Evolutionary conservation across 257 asterid species (phyloP).

Genomic region (Salvia rosmarinus): DNA sequence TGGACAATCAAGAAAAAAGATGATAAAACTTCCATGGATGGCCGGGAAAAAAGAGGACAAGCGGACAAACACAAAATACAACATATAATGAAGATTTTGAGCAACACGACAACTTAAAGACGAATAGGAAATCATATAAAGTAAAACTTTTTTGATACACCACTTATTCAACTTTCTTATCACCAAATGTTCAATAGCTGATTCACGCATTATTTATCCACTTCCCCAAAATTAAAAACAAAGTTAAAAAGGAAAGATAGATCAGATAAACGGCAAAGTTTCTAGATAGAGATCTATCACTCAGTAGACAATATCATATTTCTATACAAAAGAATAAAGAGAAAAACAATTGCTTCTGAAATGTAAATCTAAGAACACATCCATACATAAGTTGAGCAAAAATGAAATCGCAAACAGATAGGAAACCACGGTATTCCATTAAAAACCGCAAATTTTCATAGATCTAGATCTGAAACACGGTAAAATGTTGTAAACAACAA

Average conservation of each 20-base stretch:
- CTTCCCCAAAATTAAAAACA: neutral
- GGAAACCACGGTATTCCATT: neutral
- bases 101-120: neutral
- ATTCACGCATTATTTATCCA: neutral
- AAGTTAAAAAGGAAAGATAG: neutral
- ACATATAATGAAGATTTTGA: neutral
- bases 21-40: neutral
- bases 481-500: neutral
- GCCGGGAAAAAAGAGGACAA: neutral
- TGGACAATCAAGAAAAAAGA: neutral
- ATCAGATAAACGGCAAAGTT: too few relatives aligned
- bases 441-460: neutral
- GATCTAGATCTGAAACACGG: conserved; percentile 34
- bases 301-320: neutral
- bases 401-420: neutral
- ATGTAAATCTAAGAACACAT: neutral
- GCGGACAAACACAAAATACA: neutral
- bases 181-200: neutral
- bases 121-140: neutral
- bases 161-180: neutral
- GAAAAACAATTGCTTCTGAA: neutral
- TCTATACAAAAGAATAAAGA: neutral
- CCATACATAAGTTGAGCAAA: neutral
- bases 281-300: neutral
- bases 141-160: neutral